These are phyloP conservation scores for Pyricularia pennisetigena DNA, from an alignment of 2,329 filamentous ascomycete species.

Conservation along the genomic window DNA sequence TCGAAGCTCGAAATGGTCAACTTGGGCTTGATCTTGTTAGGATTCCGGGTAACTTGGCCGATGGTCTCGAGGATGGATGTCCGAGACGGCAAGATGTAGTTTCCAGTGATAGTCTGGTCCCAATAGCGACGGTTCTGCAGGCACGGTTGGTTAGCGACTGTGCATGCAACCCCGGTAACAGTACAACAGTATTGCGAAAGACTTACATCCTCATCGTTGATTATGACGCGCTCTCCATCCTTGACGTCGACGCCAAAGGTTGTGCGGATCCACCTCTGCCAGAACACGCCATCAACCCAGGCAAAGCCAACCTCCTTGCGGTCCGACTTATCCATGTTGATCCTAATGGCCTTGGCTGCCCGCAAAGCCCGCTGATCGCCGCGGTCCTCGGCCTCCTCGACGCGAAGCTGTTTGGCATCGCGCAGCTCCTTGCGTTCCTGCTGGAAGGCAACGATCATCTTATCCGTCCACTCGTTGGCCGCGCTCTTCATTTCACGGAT, in stretches of 20 bases:
- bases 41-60: constrained; percentile 57
- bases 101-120: constrained; percentile 84
- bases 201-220: constrained; percentile 95
- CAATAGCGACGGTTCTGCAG: constrained; percentile 81
- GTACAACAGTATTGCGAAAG: background rate
- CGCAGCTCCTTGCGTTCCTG: constrained; percentile 87
- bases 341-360: constrained; percentile 80
- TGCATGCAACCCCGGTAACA: background rate
- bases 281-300: constrained; percentile 95
- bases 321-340: constrained; percentile 81
- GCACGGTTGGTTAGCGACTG: background rate
- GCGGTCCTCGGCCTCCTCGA: constrained; percentile 92
- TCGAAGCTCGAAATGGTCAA: constrained; percentile 64
- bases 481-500: constrained; percentile 92
- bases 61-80: constrained; percentile 86
- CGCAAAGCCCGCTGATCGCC: constrained; percentile 80
- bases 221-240: constrained; percentile 84
- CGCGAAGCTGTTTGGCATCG: constrained; percentile 87
- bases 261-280: constrained; percentile 93
- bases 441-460: constrained; percentile 84
- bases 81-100: constrained; percentile 79
- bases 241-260: constrained; percentile 87
- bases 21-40: constrained; percentile 65
- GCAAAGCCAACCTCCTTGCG: constrained; percentile 89
- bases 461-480: constrained; percentile 96